Evolutionary conservation across 192 early-diverging fungal species (phyloP), one percentile per base, ranked within the genome.

Genomic region (Coemansia sp.): DNA sequence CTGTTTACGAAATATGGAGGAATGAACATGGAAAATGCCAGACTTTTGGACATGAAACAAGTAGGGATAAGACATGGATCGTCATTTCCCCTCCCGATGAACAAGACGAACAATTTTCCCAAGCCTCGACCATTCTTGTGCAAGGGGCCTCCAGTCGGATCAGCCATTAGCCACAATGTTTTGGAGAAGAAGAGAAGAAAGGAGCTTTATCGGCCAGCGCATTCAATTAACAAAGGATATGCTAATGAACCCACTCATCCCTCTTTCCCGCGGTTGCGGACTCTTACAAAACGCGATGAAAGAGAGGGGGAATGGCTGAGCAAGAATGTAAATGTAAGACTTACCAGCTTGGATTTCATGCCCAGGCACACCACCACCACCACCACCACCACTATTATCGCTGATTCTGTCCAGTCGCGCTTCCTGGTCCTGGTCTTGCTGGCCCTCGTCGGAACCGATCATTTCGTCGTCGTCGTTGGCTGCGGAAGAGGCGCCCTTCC

Each of bases 321-420:
- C n/a, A n/a, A n/a, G n/a, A 52, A 11, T 25, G 28, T 1, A 50
- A 50, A 42, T 15, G 7, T 25, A 48, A 48, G 27, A 59, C 68
- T 64, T 70, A 70, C 68, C 68, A 47, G 40, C 56, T 64, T 58
- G 54, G 52, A 48, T 48, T 0, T 50, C 47, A 31, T 57, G 68
- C 17, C 37, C 33, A 11, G 29, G 55, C 31, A 42, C n/a, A n/a
- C n/a, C n/a, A n/a, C n/a, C n/a, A n/a, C n/a, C n/a, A n/a, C n/a
- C n/a, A n/a, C n/a, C n/a, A n/a, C n/a, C n/a, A n/a, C n/a, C n/a
- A n/a, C n/a, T n/a, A n/a, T n/a, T 5, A 33, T n/a, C 30, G 34
- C 45, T 29, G 20, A 8, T 20, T 25, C 17, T 50, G 20, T n/a
- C 37, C 31, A 17, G 38, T 9, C 37, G 19, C 22, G 57, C 48